Percentiles rank a stretch among this genome's conserved stretches.
These are phyloP conservation scores for Coniella vitis DNA, from an alignment of 2,329 filamentous ascomycete species.

Conservation along the genomic window DNA sequence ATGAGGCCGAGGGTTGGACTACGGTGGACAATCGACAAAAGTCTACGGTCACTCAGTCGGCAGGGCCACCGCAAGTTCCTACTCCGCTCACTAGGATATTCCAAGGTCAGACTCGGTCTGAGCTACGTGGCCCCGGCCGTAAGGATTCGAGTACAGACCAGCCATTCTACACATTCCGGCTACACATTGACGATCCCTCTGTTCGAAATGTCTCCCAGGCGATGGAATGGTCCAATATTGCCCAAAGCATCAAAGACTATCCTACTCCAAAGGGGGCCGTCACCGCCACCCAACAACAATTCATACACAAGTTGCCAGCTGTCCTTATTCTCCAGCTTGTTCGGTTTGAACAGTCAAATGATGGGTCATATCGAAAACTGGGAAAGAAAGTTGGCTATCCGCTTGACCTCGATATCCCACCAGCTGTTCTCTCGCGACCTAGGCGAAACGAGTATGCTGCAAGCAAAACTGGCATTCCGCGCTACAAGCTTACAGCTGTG, in stretches of 20 bases:
- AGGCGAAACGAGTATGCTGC: slow-evolving; percentile 45
- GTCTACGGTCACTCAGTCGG: slow-evolving; percentile 76
- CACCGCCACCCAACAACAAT: slow-evolving; percentile 84
- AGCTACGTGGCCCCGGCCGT: slow-evolving; percentile 76
- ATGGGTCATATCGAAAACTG: slow-evolving; percentile 77
- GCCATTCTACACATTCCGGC: slow-evolving; percentile 87
- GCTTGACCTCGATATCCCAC: slow-evolving; percentile 86
- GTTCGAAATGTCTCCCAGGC: slow-evolving; percentile 91
- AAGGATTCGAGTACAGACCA: slow-evolving; percentile 90
- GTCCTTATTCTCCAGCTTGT: slow-evolving; percentile 94
- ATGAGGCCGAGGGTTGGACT: slow-evolving; percentile 62
- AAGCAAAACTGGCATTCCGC: slow-evolving; percentile 50
- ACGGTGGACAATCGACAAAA: slow-evolving; percentile 94
- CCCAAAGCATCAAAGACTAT: slow-evolving; percentile 81
- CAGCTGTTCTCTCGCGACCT: slow-evolving; percentile 75
- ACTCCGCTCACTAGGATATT: slow-evolving; percentile 94
- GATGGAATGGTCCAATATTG: slow-evolving; percentile 72
- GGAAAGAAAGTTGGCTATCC: slow-evolving; percentile 98
- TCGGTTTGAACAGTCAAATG: slow-evolving; percentile 69
- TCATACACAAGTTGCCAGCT: slow-evolving; percentile 85
- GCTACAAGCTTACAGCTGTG: slow-evolving; percentile 80
- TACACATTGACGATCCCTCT: slow-evolving; percentile 84
- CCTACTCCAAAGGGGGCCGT: slow-evolving; percentile 70
- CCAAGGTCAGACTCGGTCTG: slow-evolving; percentile 82
- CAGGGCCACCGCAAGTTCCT: slow-evolving; percentile 62